Evolutionary conservation across 2,329 filamentous ascomycete genomes (phyloP).

Genomic region (Colletotrichum magnum): DNA sequence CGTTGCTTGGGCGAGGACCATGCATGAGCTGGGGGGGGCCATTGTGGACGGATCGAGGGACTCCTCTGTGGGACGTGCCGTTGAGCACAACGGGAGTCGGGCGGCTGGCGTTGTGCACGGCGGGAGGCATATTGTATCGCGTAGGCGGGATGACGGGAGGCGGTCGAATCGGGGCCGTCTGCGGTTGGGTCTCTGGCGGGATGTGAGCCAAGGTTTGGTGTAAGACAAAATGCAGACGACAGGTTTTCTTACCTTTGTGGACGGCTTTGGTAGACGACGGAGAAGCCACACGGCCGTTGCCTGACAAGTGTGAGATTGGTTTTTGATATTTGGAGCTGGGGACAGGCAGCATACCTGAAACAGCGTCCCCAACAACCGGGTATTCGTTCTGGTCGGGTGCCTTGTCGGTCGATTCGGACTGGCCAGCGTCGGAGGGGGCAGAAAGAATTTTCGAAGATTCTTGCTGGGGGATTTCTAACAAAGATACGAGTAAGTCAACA

Average conservation of each 20-base stretch:
- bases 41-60: conserved; percentile 51
- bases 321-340: neutral
- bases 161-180: conserved; percentile 42
- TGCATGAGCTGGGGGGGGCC: conserved; percentile 58
- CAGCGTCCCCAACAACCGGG: conserved; percentile 4
- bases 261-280: neutral
- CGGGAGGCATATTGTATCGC: conserved; percentile 57
- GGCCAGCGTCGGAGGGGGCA: conserved; percentile 11
- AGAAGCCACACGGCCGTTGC: conserved; percentile 2
- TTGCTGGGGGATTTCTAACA: conserved; percentile 15
- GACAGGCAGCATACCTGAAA: conserved; percentile 21
- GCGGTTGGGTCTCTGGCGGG: conserved; percentile 17
- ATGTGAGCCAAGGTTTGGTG: conserved; percentile 10
- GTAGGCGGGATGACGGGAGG: conserved; percentile 51
- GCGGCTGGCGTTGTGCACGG: conserved; percentile 43
- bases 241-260: conserved; percentile 1
- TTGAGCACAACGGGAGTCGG: conserved; percentile 49
- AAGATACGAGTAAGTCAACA: neutral
- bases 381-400: conserved; percentile 19
- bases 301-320: conserved; percentile 9
- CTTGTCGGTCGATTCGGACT: conserved; percentile 36
- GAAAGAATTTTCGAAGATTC: conserved; percentile 18
- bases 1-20: conserved; percentile 67
- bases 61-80: conserved; percentile 49
- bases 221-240: neutral